These are phyloP conservation scores for Daldinia sp. DNA, from an alignment of 2,329 filamentous ascomycete genomes.

Conservation along the genomic window DNA sequence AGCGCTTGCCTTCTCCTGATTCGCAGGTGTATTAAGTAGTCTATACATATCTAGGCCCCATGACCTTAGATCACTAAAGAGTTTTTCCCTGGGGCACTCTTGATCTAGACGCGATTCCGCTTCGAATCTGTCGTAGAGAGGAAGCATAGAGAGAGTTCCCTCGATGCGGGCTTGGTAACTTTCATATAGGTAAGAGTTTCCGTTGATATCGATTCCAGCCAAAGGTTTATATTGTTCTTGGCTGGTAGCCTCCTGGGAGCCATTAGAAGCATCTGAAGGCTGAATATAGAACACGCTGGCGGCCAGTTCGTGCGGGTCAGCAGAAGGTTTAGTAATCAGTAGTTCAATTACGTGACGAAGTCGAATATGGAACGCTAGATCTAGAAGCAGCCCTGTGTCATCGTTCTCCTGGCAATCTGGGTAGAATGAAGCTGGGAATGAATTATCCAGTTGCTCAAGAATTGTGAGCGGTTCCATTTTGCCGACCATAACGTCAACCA, in stretches of 20 bases:
- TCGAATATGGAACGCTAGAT: constrained; percentile 47
- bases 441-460: constrained; percentile 44
- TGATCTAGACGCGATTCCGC: constrained; percentile 27
- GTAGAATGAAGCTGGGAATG: constrained; percentile 43
- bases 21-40: constrained; percentile 16
- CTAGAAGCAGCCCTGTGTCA: constrained; percentile 23
- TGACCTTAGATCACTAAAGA: constrained; percentile 40
- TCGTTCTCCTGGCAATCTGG: constrained; percentile 1
- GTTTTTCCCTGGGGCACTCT: constrained; percentile 27
- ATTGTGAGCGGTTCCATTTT: constrained; percentile 28
- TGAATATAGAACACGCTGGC: constrained; percentile 45
- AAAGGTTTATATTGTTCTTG: constrained; percentile 44
- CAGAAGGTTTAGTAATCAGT: constrained; percentile 27
- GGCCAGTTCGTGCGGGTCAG: constrained; percentile 40
- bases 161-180: constrained; percentile 30
- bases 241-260: constrained; percentile 30
- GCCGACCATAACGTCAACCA: constrained; percentile 35
- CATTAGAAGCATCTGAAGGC: constrained; percentile 2
- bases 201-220: constrained; percentile 29
- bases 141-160: constrained; percentile 30
- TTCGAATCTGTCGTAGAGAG: constrained; percentile 10
- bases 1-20: neutral
- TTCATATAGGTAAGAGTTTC: constrained; percentile 11
- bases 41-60: constrained; percentile 43
- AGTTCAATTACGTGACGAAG: constrained; percentile 40